A percentile compares a stretch with the other conserved stretches of the same genome.
Evolutionary conservation across 768 basidiomycete species (phyloP).

Genomic region (Hypsizygus marmoreus): DNA sequence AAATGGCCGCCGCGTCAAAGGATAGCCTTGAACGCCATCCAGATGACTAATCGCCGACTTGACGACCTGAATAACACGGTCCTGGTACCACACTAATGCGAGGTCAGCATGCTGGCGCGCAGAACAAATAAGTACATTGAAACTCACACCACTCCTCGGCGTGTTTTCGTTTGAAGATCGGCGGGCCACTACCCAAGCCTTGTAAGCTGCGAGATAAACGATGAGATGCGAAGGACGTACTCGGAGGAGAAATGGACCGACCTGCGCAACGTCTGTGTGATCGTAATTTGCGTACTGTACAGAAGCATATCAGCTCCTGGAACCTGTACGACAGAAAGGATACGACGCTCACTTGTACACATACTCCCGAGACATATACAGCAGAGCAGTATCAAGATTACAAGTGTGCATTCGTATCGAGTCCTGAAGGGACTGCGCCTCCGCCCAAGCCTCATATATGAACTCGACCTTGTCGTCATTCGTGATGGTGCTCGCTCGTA

Average conservation of each 20-base stretch:
- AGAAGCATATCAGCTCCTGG: slow-evolving; percentile 13
- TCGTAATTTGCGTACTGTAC: slow-evolving; percentile 62
- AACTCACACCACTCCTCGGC: slow-evolving; percentile 80
- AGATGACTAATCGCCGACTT: slow-evolving; percentile 55
- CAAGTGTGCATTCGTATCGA: slow-evolving; percentile 68
- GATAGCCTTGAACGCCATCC: slow-evolving; percentile 49
- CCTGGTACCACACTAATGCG: slow-evolving; percentile 64
- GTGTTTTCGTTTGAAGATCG: slow-evolving; percentile 68
- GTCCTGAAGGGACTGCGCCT: slow-evolving; percentile 67
- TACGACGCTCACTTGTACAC: slow-evolving; percentile 64
- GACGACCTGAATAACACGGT: slow-evolving; percentile 62
- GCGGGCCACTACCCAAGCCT: slow-evolving; percentile 47
- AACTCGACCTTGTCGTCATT: slow-evolving; percentile 60
- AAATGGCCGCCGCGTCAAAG: slow-evolving; percentile 68
- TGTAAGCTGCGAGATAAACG: slow-evolving; percentile 40
- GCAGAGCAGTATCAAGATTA: slow-evolving; percentile 66
- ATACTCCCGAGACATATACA: slow-evolving; percentile 71
- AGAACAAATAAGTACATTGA: neutral
- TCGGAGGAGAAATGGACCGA: slow-evolving; percentile 36
- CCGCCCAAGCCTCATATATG: slow-evolving; percentile 63
- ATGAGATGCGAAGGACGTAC: slow-evolving; percentile 21
- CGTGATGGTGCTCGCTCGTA: slow-evolving; percentile 41
- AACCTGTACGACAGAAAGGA: slow-evolving; percentile 9
- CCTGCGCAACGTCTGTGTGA: slow-evolving; percentile 66
- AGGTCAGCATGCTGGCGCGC: neutral